phyloP scores from a whole-genome alignment of 805 yeast genomes.

The Yarrowia hollandica region DNA sequence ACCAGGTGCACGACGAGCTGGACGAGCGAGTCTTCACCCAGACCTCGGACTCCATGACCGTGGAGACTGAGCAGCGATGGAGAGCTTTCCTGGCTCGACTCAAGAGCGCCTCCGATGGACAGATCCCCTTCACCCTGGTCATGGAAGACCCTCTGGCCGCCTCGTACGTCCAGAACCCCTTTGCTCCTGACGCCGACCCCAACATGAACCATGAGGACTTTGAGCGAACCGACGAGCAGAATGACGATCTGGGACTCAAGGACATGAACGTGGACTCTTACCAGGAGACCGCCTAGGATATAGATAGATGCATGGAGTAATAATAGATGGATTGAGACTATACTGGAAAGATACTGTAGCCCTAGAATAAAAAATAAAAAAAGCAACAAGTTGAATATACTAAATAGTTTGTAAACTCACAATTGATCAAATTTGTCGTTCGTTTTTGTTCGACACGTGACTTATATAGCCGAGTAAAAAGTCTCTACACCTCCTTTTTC shows the following conservation, averaged over 20 bases:
- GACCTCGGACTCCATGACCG: slow-evolving; percentile 90
- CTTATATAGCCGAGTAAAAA: too few relatives aligned
- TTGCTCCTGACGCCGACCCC: slow-evolving; percentile 98
- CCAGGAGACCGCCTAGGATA: slow-evolving; percentile 1
- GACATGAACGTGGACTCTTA: slow-evolving; percentile 42
- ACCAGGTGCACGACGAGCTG: slow-evolving; percentile 87
- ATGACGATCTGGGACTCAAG: slow-evolving; percentile 83
- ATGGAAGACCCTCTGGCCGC: slow-evolving; percentile 97
- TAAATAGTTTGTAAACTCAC: too few relatives aligned
- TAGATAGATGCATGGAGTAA: neutral
- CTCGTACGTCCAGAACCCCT: slow-evolving; percentile 94
- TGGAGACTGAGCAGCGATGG: slow-evolving; percentile 79
- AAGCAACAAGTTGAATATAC: too few relatives aligned
- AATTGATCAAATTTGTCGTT: too few relatives aligned
- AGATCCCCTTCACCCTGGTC: slow-evolving; percentile 73
- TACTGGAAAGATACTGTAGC: neutral
- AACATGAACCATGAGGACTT: slow-evolving; percentile 89
- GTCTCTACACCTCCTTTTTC: too few relatives aligned
- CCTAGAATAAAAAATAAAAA: too few relatives aligned
- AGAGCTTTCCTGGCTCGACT: slow-evolving; percentile 68
- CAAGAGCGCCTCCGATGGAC: slow-evolving; percentile 78
- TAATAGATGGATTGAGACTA: too few relatives aligned
- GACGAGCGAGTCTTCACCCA: slow-evolving; percentile 79
- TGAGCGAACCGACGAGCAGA: slow-evolving; percentile 84
- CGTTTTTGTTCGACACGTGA: too few relatives aligned